phyloP scores from a whole-genome alignment of 306 rosid genomes.

The Pterocarpus macrocarpus region DNA sequence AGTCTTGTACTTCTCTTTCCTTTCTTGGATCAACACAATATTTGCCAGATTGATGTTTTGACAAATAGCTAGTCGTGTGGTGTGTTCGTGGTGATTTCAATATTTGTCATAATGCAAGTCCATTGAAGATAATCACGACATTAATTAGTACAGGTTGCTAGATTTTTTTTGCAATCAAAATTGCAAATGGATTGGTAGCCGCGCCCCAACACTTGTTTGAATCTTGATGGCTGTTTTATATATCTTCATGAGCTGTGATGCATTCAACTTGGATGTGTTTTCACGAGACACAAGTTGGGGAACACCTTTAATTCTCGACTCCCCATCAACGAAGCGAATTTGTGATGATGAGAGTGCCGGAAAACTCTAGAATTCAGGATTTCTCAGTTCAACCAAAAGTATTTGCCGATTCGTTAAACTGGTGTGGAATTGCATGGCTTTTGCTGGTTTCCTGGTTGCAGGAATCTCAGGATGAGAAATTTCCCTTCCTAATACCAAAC shows the following conservation, averaged over 20 bases:
- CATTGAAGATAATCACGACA: neutral
- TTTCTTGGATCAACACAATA: neutral
- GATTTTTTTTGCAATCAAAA: neutral
- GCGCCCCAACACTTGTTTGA: neutral
- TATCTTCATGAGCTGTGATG: neutral
- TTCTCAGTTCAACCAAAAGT: neutral
- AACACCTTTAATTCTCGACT: too few relatives aligned
- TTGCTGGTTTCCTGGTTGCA: too few relatives aligned
- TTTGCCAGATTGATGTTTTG: conserved; percentile 10
- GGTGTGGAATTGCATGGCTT: too few relatives aligned
- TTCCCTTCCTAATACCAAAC: too few relatives aligned
- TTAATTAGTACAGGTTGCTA: too few relatives aligned
- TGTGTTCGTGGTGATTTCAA: neutral
- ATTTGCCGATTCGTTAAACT: too few relatives aligned
- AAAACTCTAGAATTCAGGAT: too few relatives aligned
- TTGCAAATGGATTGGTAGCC: neutral
- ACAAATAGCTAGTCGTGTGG: neutral
- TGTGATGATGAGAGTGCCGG: too few relatives aligned
- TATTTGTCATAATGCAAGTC: conserved; percentile 1
- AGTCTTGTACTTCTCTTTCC: neutral
- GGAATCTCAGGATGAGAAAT: too few relatives aligned
- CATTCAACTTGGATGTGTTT: neutral
- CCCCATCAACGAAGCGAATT: neutral
- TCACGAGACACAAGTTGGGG: neutral
- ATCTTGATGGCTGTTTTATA: neutral